Evolutionary conservation across 495 filamentous ascomycete species (phyloP).

Genomic region (Mytilinidion resinicola): DNA sequence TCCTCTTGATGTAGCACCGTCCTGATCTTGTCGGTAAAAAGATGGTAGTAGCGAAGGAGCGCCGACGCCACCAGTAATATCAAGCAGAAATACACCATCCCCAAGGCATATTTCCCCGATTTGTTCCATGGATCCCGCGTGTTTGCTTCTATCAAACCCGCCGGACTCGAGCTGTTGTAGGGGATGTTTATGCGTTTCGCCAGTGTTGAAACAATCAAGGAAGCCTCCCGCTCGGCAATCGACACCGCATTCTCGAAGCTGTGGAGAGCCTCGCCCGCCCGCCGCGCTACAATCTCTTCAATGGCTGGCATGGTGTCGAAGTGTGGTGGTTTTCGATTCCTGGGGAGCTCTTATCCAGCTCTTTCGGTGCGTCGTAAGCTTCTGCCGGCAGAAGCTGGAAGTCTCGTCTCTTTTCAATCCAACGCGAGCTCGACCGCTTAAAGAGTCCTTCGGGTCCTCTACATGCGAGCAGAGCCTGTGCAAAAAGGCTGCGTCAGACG

Average conservation of each 20-base stretch:
- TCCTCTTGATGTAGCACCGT: slow-evolving; percentile 76
- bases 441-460: slow-evolving; percentile 6
- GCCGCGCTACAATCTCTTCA: slow-evolving; percentile 27
- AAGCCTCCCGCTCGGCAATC: slow-evolving; percentile 25
- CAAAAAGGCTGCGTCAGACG: slow-evolving; percentile 4
- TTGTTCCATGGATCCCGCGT: slow-evolving; percentile 71
- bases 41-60: slow-evolving; percentile 67
- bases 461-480: slow-evolving; percentile 16
- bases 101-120: slow-evolving; percentile 81
- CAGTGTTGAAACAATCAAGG: slow-evolving; percentile 38
- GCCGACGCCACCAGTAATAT: slow-evolving; percentile 59
- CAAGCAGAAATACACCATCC: slow-evolving; percentile 79
- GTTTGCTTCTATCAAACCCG: slow-evolving; percentile 63
- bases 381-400: slow-evolving; percentile 28
- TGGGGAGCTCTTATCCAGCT: slow-evolving; percentile 1
- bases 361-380: slow-evolving; percentile 10
- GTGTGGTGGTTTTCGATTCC: background rate
- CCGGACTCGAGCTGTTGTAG: slow-evolving; percentile 60
- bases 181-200: slow-evolving; percentile 70
- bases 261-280: slow-evolving; percentile 28
- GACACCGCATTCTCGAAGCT: slow-evolving; percentile 21
- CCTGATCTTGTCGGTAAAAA: slow-evolving; percentile 81
- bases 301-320: slow-evolving; percentile 30
- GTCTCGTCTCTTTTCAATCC: background rate
- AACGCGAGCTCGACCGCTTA: slow-evolving; percentile 3